Conservation (phyloP, 176 grass and related monocot species). For the Echinochloa phyllopogon region DNA sequence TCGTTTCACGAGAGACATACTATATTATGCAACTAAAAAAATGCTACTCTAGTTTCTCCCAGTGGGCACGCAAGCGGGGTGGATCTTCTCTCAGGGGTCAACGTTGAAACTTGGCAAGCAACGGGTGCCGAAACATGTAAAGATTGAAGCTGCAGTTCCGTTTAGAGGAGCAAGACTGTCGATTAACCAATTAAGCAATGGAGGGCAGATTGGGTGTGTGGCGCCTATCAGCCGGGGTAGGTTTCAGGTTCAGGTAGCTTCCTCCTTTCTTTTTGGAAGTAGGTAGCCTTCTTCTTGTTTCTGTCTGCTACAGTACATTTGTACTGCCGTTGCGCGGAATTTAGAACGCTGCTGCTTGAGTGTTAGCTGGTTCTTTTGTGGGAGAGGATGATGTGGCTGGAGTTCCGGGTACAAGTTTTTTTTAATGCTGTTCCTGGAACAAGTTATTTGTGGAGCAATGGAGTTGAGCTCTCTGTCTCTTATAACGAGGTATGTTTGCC, state of each 20-base stretch:
- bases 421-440: too few relatives aligned
- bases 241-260: conserved; percentile 20
- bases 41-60: too few relatives aligned
- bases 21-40: too few relatives aligned
- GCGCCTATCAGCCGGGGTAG: neutral
- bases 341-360: too few relatives aligned
- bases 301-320: neutral
- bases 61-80: too few relatives aligned
- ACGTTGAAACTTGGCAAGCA: neutral
- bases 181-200: neutral
- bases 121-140: neutral
- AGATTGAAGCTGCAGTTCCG: neutral
- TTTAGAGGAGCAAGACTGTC: neutral
- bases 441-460: neutral
- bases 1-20: too few relatives aligned
- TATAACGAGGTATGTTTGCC: neutral
- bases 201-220: neutral
- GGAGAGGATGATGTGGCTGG: neutral
- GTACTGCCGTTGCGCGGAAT: too few relatives aligned
- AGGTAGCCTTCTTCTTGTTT: neutral
- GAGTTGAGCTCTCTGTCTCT: neutral
- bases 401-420: neutral
- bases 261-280: neutral
- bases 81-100: too few relatives aligned
- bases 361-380: neutral